Conservation (phyloP, 495 filamentous ascomycete genomes). For the Beverwykella pulmonaria region DNA sequence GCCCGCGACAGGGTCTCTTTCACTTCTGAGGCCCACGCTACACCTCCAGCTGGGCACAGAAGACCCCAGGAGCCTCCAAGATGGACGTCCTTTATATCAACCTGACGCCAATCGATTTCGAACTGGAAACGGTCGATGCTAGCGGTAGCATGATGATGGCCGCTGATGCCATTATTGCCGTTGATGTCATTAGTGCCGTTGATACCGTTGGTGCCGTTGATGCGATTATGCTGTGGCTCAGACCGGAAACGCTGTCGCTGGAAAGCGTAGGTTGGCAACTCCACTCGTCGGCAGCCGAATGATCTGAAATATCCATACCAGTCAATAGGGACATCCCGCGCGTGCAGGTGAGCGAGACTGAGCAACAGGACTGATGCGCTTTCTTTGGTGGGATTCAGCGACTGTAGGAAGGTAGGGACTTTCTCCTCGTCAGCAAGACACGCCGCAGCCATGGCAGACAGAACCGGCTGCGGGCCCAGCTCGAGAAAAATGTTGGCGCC, state of each 20-base stretch:
- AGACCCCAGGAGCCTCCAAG: conserved; percentile 4
- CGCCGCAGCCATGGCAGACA: conserved; percentile 34
- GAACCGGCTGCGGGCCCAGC: conserved; percentile 39
- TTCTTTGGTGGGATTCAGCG: neutral
- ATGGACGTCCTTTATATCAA: neutral
- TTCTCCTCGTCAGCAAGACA: conserved; percentile 32
- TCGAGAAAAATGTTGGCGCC: conserved; percentile 43
- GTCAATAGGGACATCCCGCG: conserved; percentile 37
- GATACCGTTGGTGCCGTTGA: too few relatives aligned
- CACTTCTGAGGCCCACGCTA: neutral
- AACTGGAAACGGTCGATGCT: neutral
- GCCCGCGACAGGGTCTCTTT: conserved; percentile 6
- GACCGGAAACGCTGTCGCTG: conserved; percentile 33
- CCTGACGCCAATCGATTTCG: neutral
- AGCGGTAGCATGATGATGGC: too few relatives aligned
- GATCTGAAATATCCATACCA: conserved; percentile 41
- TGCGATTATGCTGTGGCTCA: too few relatives aligned
- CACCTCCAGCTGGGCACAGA: neutral
- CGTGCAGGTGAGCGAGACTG: conserved; percentile 28
- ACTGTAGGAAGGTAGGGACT: conserved; percentile 33
- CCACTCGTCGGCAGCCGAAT: conserved; percentile 37
- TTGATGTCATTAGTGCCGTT: too few relatives aligned
- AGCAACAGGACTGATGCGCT: neutral
- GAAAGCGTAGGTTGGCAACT: conserved; percentile 46
- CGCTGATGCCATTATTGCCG: too few relatives aligned